Base-by-base conservation (phyloP, 1,284 basidiomycete species). In the Phylloporus gajari region DNA sequence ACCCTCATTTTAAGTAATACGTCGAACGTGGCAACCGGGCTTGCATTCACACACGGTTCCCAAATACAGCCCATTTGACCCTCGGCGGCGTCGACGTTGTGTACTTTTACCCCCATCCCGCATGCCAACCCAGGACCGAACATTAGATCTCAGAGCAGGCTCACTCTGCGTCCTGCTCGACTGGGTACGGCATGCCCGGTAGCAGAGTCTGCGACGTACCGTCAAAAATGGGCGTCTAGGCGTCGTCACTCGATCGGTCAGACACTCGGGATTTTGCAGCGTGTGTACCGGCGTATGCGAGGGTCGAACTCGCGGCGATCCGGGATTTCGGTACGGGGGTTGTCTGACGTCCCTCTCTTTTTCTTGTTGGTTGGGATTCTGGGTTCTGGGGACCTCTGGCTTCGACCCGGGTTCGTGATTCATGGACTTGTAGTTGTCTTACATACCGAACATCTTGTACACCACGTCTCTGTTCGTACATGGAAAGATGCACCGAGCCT, bases 51-150 rank as follows among this genome's bases (percentile, higher is more conserved):
- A 58, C 75, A 78, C 1, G 79, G 6, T 80, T 80, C 23, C 79
- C 79, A 19, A 69, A 32, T 12, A 61, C 70, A 38, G 69, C 72
- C 1, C 68, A 78, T 21, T 72, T 69, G n/a, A 83, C 71, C 13
- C 72, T 83, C 12, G 80, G 80, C 3, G 78, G 81, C 5, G 67
- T 77, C 21, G 80, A 83, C n/a, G 70, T 81, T 15, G 79, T 77
- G 1, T 77, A 74, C 12, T 76, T 80, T 65, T n/a, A 73, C 74
- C 5, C 65, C 66, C 7, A 72, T 72, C 25, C 44, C 79, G 69
- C 73, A 70, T 23, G 66, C 71, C 13, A 51, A 67, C 21, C 56
- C 61, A 21, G 58, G 60, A 56, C 65, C 68, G 0, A 64, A 30
- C 17, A 4, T 63, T 44, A n/a, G n/a, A n/a, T n/a, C n/a, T n/a